Evolutionary conservation across 345 rosid genomes (phyloP), one percentile per base, ranked within the genome.

Genomic region (Hibiscus mutabilis): DNA sequence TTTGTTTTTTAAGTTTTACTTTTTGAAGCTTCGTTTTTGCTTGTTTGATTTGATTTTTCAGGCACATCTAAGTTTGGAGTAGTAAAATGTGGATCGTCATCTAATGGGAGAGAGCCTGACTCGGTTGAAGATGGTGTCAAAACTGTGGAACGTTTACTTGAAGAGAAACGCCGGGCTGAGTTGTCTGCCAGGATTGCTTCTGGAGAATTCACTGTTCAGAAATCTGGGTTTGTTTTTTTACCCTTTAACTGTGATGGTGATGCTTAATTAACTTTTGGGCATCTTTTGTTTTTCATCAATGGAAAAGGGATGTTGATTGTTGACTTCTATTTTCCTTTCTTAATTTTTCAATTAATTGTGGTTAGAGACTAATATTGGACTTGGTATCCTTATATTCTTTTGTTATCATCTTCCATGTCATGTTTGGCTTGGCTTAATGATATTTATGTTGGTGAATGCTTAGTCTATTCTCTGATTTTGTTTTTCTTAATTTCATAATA

Each of bases 141-240:
- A 84, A 74, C 75, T n/a, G 76, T 68, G 1, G 89, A 90, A 10
- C 80, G 60, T 81, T 74, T 78, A 70, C 81, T 82, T 18, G 88
- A 88, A 29, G 90, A 89, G 81, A 89, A 86, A 74, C 91, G 88
- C 60, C 87, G 89, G 6, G 94, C 87, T 40, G 85, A 91, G 75
- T 80, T 93, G 78, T 89, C 94, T 67, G 84, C 89, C 35, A 80
- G 90, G 60, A 93, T 91, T 78, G 89, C 94, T 81, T 86, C 97
- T 19, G 96, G 97, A 46, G 97, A 85, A 16, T 93, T 93, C 81
- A 91, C 94, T 7, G 91, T 88, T 0, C 74, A 74, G 29, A 75
- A 83, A 77, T 72, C 90, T 73, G 81, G 94, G 98, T 12, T n/a
- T 37, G 4, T 35, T 10, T 40, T 10, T 40, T 40, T 9, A 13